phyloP scores from a whole-genome alignment of 2,329 filamentous ascomycete genomes.

The Apiospora phragmitis region DNA sequence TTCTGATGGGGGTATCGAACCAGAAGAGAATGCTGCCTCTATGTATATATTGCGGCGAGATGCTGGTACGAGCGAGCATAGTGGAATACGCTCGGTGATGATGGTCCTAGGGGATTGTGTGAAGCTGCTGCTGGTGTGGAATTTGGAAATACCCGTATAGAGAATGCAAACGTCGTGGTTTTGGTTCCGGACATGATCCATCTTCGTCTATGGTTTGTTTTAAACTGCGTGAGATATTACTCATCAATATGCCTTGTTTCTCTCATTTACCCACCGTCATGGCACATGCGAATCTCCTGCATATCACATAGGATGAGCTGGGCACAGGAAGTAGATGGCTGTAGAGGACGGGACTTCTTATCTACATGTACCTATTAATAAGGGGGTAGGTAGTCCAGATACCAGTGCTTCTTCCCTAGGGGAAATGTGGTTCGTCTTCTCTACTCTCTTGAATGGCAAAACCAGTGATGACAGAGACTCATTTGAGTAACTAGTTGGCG shows the following conservation, averaged over 20 bases:
- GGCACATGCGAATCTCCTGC: too few relatives aligned
- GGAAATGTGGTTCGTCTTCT: background rate
- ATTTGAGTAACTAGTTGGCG: too few relatives aligned
- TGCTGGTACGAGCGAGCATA: too few relatives aligned
- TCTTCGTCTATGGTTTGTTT: background rate
- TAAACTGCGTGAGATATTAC: too few relatives aligned
- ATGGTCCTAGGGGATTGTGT: background rate
- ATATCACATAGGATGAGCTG: background rate
- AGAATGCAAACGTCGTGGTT: conserved; percentile 13
- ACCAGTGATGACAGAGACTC: background rate
- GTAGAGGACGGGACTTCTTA: background rate
- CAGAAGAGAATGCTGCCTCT: background rate
- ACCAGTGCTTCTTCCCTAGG: background rate
- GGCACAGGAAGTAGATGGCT: background rate
- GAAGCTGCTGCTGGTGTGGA: background rate
- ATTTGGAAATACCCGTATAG: conserved; percentile 24
- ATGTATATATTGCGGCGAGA: background rate
- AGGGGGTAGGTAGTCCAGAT: background rate
- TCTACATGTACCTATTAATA: background rate
- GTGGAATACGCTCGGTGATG: too few relatives aligned
- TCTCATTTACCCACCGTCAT: too few relatives aligned
- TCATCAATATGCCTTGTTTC: too few relatives aligned
- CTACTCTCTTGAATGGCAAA: background rate
- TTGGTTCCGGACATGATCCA: background rate
- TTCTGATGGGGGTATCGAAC: background rate